phyloP scores from a whole-genome alignment of 495 filamentous ascomycete genomes.

The Penicillium egyptiacum region DNA sequence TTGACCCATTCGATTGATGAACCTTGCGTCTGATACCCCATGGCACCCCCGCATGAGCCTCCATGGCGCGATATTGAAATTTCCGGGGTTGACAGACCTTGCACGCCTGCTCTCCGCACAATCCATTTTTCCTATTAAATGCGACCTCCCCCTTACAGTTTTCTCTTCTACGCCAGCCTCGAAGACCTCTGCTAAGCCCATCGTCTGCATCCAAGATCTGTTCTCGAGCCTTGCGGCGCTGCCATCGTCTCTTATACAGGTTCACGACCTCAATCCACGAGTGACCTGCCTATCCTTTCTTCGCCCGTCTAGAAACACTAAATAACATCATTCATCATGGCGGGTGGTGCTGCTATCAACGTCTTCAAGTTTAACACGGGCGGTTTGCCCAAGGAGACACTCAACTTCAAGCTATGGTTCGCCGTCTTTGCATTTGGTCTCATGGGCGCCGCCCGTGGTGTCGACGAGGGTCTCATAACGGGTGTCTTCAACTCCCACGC shows the following conservation, averaged over 20 bases:
- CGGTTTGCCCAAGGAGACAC: slow-evolving; percentile 25
- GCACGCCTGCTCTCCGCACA: background rate
- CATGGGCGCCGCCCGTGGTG: slow-evolving; percentile 58
- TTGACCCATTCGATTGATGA: no score
- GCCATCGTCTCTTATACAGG: background rate
- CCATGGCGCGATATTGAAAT: background rate
- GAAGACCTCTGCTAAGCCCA: background rate
- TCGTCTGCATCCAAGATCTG: background rate
- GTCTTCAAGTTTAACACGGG: slow-evolving; percentile 10
- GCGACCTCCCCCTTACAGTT: background rate
- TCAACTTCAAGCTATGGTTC: slow-evolving; percentile 55
- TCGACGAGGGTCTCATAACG: slow-evolving; percentile 61
- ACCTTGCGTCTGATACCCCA: no score
- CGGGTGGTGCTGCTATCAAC: slow-evolving; percentile 5
- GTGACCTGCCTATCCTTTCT: background rate
- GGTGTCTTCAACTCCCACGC: slow-evolving; percentile 51
- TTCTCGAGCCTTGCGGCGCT: background rate
- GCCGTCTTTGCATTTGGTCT: slow-evolving; percentile 57
- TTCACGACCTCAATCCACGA: background rate
- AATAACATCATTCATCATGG: background rate
- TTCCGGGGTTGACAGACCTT: background rate
- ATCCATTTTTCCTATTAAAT: background rate
- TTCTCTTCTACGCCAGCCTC: background rate
- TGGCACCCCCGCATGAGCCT: background rate
- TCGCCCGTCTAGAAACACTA: background rate